Percentiles rank a stretch among this genome's conserved stretches.
These are phyloP conservation scores for Punica granatum DNA, from an alignment of 345 rosid genomes.

Conservation along the genomic window DNA sequence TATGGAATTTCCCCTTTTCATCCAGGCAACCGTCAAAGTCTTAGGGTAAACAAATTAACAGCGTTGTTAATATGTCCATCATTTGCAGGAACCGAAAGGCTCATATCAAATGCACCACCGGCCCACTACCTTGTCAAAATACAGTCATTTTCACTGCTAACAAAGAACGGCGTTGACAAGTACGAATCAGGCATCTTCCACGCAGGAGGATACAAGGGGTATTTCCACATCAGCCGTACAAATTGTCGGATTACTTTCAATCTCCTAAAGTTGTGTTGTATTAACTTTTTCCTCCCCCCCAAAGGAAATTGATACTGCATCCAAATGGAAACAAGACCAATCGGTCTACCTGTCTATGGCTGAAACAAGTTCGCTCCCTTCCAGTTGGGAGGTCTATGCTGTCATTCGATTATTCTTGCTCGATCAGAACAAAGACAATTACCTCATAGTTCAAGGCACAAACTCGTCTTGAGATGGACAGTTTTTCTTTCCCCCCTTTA, in stretches of 20 bases:
- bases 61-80: neutral
- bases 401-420: conserved; percentile 41
- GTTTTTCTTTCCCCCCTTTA: neutral
- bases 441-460: conserved; percentile 30
- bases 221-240: neutral
- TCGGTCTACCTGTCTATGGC: conserved; percentile 47
- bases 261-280: conserved; percentile 1
- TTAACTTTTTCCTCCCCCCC: neutral
- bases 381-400: conserved; percentile 45
- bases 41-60: no score
- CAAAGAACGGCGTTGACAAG: conserved; percentile 33
- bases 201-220: conserved; percentile 73
- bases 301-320: conserved; percentile 56
- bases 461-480: no score
- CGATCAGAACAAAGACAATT: conserved; percentile 31
- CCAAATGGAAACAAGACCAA: conserved; percentile 64
- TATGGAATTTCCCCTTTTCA: no score
- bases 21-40: no score
- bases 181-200: conserved; percentile 57
- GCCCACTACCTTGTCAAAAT: conserved; percentile 44
- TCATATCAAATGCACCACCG: conserved; percentile 41
- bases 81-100: conserved; percentile 12
- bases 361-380: conserved; percentile 30
- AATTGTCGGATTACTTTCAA: neutral
- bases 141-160: conserved; percentile 38